Evolutionary conservation across 352 stramenopile species (phyloP).

Genomic region (Globisporangium cederbergense): DNA sequence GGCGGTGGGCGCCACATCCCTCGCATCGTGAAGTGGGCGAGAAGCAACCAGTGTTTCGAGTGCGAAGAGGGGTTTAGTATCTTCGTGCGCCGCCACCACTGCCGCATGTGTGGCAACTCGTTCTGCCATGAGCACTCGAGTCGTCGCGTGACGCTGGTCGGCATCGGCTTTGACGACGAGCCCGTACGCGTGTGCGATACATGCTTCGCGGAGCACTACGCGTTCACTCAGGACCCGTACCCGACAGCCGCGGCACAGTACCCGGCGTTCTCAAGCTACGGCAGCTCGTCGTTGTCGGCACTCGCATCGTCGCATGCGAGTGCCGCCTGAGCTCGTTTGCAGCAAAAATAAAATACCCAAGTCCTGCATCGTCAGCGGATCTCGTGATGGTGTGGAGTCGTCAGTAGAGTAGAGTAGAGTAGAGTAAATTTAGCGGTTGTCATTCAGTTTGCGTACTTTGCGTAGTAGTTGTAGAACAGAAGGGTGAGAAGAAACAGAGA

Average conservation of each 20-base stretch:
- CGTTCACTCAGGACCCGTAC: constrained; percentile 28
- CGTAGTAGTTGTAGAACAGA: not conserved
- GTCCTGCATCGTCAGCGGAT: not conserved
- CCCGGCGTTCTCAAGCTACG: constrained; percentile 11
- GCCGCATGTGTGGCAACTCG: constrained; percentile 83
- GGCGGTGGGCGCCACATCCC: constrained; percentile 27
- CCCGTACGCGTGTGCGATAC: constrained; percentile 83
- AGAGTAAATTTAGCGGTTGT: not conserved
- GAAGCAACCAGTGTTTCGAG: constrained; percentile 80
- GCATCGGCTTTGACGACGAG: constrained; percentile 81
- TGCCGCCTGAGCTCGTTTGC: constrained; percentile 5
- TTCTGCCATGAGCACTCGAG: constrained; percentile 87
- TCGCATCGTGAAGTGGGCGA: constrained; percentile 79
- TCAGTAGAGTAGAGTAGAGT: not conserved
- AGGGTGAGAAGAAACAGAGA: not conserved
- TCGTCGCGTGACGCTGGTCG: constrained; percentile 63
- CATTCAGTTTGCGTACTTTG: not conserved
- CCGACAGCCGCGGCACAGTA: constrained; percentile 9
- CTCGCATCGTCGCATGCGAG: constrained; percentile 17
- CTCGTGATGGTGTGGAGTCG: not conserved
- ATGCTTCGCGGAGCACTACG: constrained; percentile 80
- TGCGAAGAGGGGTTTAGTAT: constrained; percentile 82
- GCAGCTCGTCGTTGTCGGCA: constrained; percentile 10
- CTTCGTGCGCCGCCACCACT: constrained; percentile 83
- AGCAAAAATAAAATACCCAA: constrained; percentile 2